A percentile compares a stretch with the other conserved stretches of the same genome.
phyloP scores from a whole-genome alignment of 768 basidiomycete species.

The Exidia glandulosa region DNA sequence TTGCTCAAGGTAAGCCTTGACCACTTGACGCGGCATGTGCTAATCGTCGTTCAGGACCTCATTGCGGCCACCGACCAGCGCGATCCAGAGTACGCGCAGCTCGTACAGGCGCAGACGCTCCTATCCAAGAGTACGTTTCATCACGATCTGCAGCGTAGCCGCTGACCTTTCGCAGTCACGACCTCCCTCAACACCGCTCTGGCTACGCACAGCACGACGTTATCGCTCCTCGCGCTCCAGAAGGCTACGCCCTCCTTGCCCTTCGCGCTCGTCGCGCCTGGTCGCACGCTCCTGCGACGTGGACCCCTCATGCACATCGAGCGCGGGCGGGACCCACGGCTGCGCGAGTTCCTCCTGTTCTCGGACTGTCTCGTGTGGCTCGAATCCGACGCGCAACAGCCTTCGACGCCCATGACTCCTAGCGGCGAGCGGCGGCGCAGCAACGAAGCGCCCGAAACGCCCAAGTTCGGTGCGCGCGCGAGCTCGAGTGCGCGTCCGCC shows the following conservation, averaged over 20 bases:
- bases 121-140: slow-evolving; percentile 58
- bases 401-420: slow-evolving; percentile 7
- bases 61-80: slow-evolving; percentile 52
- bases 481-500: slow-evolving; percentile 31
- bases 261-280: slow-evolving; percentile 67
- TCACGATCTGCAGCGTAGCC: slow-evolving; percentile 1
- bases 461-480: slow-evolving; percentile 44
- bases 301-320: slow-evolving; percentile 50
- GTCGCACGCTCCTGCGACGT: slow-evolving; percentile 65
- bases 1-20: slow-evolving; percentile 40
- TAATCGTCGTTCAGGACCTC: slow-evolving; percentile 38
- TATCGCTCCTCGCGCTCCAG: slow-evolving; percentile 68
- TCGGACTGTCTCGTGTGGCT: slow-evolving; percentile 77
- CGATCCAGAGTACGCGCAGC: slow-evolving; percentile 54
- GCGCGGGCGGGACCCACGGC: slow-evolving; percentile 27
- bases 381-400: slow-evolving; percentile 36
- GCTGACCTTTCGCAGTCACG: slow-evolving; percentile 41
- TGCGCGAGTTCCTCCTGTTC: slow-evolving; percentile 70
- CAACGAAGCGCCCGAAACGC: slow-evolving; percentile 22
- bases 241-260: slow-evolving; percentile 66
- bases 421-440: slow-evolving; percentile 10
- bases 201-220: slow-evolving; percentile 64
- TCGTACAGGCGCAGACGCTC: slow-evolving; percentile 48
- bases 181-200: slow-evolving; percentile 68
- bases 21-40: neutral